Base-by-base conservation (phyloP, 371 early-diverging fungal species). In the Mucor piriformis region DNA sequence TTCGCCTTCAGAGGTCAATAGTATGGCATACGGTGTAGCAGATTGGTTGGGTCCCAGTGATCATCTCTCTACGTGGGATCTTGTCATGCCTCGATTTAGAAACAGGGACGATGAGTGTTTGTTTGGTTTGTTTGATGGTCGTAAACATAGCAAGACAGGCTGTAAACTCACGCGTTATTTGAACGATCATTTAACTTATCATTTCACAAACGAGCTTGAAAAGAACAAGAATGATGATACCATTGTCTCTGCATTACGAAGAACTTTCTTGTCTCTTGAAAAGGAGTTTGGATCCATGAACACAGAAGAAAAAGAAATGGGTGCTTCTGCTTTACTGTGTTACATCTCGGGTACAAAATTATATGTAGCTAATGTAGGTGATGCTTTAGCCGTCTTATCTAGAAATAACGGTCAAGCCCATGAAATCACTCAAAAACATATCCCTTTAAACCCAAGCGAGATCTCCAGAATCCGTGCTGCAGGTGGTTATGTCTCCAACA, bases 321-420 rank as follows among this genome's bases (percentile, higher is more conserved):
- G 89, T n/a, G 90, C 88, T 0, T 86, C 89, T n/a, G 88, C 85
- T 0, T 68, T 90, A 16, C 78, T 96, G 12, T 91, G 89, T 6
- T 94, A 92, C 63, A 82, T 96, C 56, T 77, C 81, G n/a, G 92
- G 88, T 23, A 88, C 85, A 42, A 88, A 82, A 18, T 73, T 95
- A 37, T 93, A 93, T 58, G 89, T 93, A 13, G 94, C 95, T 15
- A 95, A 95, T 67, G 90, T 89, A n/a, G 95, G 97, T 16, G 95
- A 96, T 72, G 86, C 91, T 0, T 73, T 92, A 27, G 95, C 92
- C 0, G 92, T 95, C 6, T 70, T 95, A 12, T 90, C 91, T 11
- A 77, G 91, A 40, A 88, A 89, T 46, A 92, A 81, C 27, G 88
- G 94, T 8, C 83, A 73, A 15, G 90, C 90, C 1, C 65, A 83